Conservation (phyloP, 371 early-diverging fungal genomes). For the Capillidium heterosporum region DNA sequence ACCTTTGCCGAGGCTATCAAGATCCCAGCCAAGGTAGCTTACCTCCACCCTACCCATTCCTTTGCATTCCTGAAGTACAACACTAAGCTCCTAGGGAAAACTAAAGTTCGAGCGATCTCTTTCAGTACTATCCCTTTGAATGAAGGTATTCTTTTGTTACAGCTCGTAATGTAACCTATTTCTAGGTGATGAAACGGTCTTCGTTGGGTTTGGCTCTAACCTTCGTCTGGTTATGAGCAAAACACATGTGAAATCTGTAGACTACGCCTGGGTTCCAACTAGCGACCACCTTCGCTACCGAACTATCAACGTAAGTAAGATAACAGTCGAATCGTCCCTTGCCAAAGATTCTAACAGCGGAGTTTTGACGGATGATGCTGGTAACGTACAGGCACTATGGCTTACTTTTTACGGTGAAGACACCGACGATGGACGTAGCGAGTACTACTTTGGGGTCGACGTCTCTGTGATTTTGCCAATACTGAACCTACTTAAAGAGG, state of each 20-base stretch:
- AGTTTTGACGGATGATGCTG: conserved; percentile 52
- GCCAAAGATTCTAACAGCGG: conserved; percentile 69
- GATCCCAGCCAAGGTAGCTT: conserved; percentile 54
- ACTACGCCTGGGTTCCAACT: conserved; percentile 57
- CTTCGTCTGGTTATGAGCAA: conserved; percentile 50
- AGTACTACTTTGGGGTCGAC: conserved; percentile 58
- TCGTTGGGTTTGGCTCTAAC: conserved; percentile 61
- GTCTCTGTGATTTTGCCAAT: conserved; percentile 32
- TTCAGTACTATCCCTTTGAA: conserved; percentile 30
- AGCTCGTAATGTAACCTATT: not conserved
- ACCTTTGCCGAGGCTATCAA: conserved; percentile 59
- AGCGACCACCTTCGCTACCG: conserved; percentile 66
- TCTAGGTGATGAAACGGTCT: conserved; percentile 6
- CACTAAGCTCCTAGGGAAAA: conserved; percentile 45
- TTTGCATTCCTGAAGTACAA: conserved; percentile 55
- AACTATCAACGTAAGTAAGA: conserved; percentile 56
- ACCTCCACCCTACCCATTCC: conserved; percentile 64
- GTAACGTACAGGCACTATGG: conserved; percentile 67
- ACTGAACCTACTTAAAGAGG: conserved; percentile 22
- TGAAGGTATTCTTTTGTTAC: conserved; percentile 22
- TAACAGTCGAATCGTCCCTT: conserved; percentile 70
- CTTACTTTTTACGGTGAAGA: conserved; percentile 62
- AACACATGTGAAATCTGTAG: conserved; percentile 59
- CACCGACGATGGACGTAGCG: conserved; percentile 40
- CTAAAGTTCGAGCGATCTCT: conserved; percentile 41